Percentiles rank a stretch among this genome's conserved stretches.
phyloP scores from a whole-genome alignment of 1,284 basidiomycete genomes.

The Farysia itapuensis region DNA sequence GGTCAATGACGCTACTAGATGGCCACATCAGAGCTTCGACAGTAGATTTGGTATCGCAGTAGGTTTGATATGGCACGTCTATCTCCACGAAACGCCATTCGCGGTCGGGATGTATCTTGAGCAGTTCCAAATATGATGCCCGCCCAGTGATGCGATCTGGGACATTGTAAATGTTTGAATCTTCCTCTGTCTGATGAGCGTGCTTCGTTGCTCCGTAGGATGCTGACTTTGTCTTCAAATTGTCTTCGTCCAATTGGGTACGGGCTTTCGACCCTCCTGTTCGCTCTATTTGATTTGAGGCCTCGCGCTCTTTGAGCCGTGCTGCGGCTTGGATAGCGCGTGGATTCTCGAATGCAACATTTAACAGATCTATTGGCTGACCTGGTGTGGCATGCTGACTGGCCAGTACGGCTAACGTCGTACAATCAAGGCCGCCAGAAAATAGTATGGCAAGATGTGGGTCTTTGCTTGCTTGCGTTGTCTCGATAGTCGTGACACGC shows the following conservation, averaged over 20 bases:
- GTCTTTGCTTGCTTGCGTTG: constrained; percentile 6
- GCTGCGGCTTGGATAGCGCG: constrained; percentile 64
- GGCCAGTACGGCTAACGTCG: constrained; percentile 77
- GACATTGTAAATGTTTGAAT: constrained; percentile 67
- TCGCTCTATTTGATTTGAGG: constrained; percentile 4
- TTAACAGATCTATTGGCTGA: constrained; percentile 83
- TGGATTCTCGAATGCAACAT: constrained; percentile 94
- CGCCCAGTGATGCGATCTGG: constrained; percentile 85
- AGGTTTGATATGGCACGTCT: constrained; percentile 77
- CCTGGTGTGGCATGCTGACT: constrained; percentile 65
- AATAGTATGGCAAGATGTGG: constrained; percentile 80
- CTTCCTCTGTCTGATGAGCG: constrained; percentile 4
- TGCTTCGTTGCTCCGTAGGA: neutral
- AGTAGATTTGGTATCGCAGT: constrained; percentile 32
- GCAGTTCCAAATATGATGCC: constrained; percentile 75
- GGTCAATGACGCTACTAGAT: constrained; percentile 45
- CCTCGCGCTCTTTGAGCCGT: constrained; percentile 40
- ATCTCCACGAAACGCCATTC: constrained; percentile 90
- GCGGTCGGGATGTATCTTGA: constrained; percentile 71
- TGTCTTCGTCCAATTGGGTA: neutral
- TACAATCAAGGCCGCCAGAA: constrained; percentile 93
- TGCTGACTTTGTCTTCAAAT: no score
- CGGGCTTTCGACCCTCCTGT: neutral
- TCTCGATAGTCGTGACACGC: constrained; percentile 62
- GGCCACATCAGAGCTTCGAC: constrained; percentile 42